Conservation (phyloP, 345 rosid genomes). For the Physaria fendleri region DNA sequence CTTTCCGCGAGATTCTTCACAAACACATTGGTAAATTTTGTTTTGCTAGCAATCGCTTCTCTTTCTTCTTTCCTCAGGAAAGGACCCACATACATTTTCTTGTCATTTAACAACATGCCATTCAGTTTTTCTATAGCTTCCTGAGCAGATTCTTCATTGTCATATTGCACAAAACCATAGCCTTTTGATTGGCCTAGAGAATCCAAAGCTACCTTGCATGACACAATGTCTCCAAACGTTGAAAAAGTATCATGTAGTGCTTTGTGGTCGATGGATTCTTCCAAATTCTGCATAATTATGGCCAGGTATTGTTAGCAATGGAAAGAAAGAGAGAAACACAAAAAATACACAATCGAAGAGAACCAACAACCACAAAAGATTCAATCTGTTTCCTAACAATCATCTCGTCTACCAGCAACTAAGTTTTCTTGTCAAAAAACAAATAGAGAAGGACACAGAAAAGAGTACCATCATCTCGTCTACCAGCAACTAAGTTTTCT, state of each 20-base stretch:
- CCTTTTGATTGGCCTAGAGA: slow-evolving; percentile 81
- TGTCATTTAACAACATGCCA: slow-evolving; percentile 92
- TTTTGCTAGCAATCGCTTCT: slow-evolving; percentile 41
- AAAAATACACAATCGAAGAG: not conserved
- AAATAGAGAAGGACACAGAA: not conserved
- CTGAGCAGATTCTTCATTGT: slow-evolving; percentile 70
- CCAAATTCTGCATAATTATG: slow-evolving; percentile 59
- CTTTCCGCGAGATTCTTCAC: slow-evolving; percentile 77
- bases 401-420: no score
- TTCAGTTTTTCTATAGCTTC: slow-evolving; percentile 70
- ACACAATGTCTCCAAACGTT: slow-evolving; percentile 71
- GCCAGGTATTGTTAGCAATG: no score
- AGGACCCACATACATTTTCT: slow-evolving; percentile 93
- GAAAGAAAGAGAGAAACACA: no score
- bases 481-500: no score
- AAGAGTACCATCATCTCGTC: no score
- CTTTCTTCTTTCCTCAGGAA: slow-evolving; percentile 93
- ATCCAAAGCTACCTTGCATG: slow-evolving; percentile 93
- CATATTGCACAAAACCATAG: slow-evolving; percentile 93
- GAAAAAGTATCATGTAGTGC: slow-evolving; percentile 83
- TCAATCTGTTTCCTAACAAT: no score
- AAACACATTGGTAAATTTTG: slow-evolving; percentile 76
- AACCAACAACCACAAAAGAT: no score
- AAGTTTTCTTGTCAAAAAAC: not conserved
- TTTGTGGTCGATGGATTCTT: slow-evolving; percentile 83